phyloP scores from a whole-genome alignment of 371 early-diverging fungal species.

The Lichtheimia hyalospora region DNA sequence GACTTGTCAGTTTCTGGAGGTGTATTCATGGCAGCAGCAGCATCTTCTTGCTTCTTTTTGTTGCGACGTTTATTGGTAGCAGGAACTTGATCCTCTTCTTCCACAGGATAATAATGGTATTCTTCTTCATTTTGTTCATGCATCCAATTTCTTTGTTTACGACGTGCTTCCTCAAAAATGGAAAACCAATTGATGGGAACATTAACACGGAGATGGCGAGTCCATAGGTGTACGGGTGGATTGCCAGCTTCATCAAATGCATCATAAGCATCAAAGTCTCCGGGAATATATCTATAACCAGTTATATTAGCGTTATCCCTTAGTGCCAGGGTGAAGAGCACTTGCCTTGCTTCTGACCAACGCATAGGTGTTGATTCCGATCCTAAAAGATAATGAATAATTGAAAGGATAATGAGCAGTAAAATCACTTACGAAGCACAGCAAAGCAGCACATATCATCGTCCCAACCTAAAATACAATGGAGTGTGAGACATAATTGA shows the following conservation, averaged over 20 bases:
- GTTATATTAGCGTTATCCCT: constrained; percentile 5
- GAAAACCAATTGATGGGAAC: constrained; percentile 46
- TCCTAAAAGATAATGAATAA: constrained; percentile 16
- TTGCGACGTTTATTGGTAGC: too few relatives aligned
- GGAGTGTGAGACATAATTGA: too few relatives aligned
- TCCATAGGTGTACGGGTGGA: constrained; percentile 44
- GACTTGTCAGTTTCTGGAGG: constrained; percentile 5
- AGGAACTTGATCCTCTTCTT: background rate
- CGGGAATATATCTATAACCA: constrained; percentile 33
- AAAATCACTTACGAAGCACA: constrained; percentile 24
- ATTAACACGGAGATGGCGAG: constrained; percentile 24
- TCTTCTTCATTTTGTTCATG: constrained; percentile 8
- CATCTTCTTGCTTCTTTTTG: too few relatives aligned
- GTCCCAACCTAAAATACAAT: constrained; percentile 25
- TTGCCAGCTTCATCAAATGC: constrained; percentile 49
- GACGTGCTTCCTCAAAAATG: constrained; percentile 48
- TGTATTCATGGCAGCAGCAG: constrained; percentile 1
- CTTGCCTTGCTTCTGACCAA: constrained; percentile 45
- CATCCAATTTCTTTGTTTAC: constrained; percentile 38
- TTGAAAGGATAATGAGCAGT: background rate
- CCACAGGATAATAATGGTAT: constrained; percentile 7
- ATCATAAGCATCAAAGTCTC: constrained; percentile 42
- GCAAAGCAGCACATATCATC: constrained; percentile 43
- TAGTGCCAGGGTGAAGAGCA: background rate
- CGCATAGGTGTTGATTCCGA: constrained; percentile 35